A percentile compares a stretch with the other conserved stretches of the same genome.
phyloP scores from a whole-genome alignment of 495 filamentous ascomycete species.

The Tuber calosporum region DNA sequence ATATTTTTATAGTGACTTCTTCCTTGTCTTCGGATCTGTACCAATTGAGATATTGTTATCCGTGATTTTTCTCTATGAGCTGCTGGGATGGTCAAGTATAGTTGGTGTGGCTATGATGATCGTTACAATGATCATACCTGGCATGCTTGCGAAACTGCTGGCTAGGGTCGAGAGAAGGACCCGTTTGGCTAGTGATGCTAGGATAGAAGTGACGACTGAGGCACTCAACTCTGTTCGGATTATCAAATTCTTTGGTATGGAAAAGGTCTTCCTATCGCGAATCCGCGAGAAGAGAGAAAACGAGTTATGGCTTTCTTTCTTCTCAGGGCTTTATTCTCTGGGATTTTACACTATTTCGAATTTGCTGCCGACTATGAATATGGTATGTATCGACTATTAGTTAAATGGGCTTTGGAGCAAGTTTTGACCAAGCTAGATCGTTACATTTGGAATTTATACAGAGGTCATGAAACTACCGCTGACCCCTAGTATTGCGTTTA shows the following conservation, averaged over 20 bases:
- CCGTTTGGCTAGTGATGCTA: constrained; percentile 28
- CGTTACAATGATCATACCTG: constrained; percentile 28
- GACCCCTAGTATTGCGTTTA: constrained; percentile 40
- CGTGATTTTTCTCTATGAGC: constrained; percentile 37
- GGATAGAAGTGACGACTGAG: constrained; percentile 30
- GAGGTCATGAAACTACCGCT: constrained; percentile 37
- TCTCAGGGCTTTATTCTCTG: constrained; percentile 19
- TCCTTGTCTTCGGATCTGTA: constrained; percentile 36
- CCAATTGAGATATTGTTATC: constrained; percentile 37
- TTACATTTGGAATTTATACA: constrained; percentile 38
- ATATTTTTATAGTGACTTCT: constrained; percentile 28
- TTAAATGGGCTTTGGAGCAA: constrained; percentile 50
- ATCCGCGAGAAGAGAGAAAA: constrained; percentile 37
- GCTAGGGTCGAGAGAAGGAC: constrained; percentile 26
- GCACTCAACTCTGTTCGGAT: constrained; percentile 34
- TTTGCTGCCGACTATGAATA: constrained; percentile 7
- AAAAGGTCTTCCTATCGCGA: constrained; percentile 32
- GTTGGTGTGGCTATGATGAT: constrained; percentile 39
- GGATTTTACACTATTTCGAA: constrained; percentile 17
- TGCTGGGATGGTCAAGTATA: constrained; percentile 40
- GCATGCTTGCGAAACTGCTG: constrained; percentile 30
- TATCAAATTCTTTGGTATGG: constrained; percentile 41
- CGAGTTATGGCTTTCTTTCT: constrained; percentile 29
- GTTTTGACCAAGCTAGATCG: constrained; percentile 47
- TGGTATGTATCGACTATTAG: constrained; percentile 3